phyloP scores from a whole-genome alignment of 306 rosid species.

The Macrotyloma uniflorum region DNA sequence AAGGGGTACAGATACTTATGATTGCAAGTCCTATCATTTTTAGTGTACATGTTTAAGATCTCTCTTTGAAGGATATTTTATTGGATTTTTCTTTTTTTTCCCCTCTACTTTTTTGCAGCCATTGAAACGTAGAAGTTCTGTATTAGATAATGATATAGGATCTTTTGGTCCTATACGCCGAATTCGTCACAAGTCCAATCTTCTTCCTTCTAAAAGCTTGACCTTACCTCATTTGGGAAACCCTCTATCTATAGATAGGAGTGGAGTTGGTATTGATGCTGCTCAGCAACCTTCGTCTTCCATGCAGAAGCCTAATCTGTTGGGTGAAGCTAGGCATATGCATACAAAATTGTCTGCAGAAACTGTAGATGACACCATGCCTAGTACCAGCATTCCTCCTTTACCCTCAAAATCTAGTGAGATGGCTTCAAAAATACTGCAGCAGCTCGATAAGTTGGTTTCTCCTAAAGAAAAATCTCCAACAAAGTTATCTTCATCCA shows the following conservation, averaged over 20 bases:
- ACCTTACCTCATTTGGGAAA: slow-evolving; percentile 50
- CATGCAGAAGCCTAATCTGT: slow-evolving; percentile 47
- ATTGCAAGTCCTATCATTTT: slow-evolving; percentile 6
- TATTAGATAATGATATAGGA: slow-evolving; percentile 79
- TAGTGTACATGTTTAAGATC: not conserved
- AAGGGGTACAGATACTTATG: slow-evolving; percentile 59
- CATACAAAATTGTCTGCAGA: slow-evolving; percentile 48
- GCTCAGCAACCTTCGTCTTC: slow-evolving; percentile 50
- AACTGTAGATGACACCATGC: slow-evolving; percentile 50
- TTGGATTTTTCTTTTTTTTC: not conserved
- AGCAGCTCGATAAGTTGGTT: slow-evolving; percentile 80
- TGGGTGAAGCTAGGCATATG: slow-evolving; percentile 44
- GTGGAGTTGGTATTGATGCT: slow-evolving; percentile 44
- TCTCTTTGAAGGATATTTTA: slow-evolving; percentile 15
- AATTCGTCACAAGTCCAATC: slow-evolving; percentile 81
- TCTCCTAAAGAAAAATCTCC: slow-evolving; percentile 78
- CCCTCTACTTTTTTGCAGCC: slow-evolving; percentile 43
- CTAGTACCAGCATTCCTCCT: slow-evolving; percentile 56
- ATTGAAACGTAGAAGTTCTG: slow-evolving; percentile 72
- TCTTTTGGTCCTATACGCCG: slow-evolving; percentile 78
- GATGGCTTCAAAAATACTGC: slow-evolving; percentile 81
- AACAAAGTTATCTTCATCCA: slow-evolving; percentile 71
- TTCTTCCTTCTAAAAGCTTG: slow-evolving; percentile 64
- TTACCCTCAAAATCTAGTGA: slow-evolving; percentile 74
- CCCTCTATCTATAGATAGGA: slow-evolving; percentile 42